phyloP scores from a whole-genome alignment of 257 asterid species.

The Solanum corneliomulleri region DNA sequence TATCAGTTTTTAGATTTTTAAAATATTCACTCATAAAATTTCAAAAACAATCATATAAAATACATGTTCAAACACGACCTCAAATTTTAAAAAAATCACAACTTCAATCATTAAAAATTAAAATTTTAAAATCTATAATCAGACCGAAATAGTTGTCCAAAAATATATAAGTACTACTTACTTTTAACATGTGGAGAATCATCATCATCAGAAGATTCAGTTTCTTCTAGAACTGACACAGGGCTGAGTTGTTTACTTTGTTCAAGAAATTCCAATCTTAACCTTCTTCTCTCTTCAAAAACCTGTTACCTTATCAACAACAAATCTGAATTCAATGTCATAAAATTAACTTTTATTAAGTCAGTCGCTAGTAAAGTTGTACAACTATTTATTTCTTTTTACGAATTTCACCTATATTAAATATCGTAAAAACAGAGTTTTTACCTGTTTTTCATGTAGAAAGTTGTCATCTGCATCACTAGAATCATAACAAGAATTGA shows the following conservation, averaged over 20 bases:
- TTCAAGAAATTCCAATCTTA: conserved; percentile 11
- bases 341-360: neutral
- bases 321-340: neutral
- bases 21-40: neutral
- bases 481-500: conserved; percentile 33
- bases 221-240: conserved; percentile 52
- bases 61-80: neutral
- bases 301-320: conserved; percentile 24
- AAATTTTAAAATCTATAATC: neutral
- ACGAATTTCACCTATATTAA: neutral
- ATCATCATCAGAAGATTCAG: conserved; percentile 27
- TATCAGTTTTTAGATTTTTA: too few relatives aligned
- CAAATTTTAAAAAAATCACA: neutral
- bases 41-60: neutral
- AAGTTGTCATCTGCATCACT: conserved; percentile 6
- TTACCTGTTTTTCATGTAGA: conserved; percentile 19
- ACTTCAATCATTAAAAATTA: neutral
- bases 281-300: conserved; percentile 19
- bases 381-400: neutral
- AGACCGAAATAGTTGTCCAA: too few relatives aligned
- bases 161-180: neutral
- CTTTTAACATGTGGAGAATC: conserved; percentile 30
- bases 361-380: neutral
- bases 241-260: conserved; percentile 48
- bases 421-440: neutral